These are phyloP conservation scores for Fusarium begoniae DNA, from an alignment of 2,329 filamentous ascomycete genomes.

Conservation along the genomic window DNA sequence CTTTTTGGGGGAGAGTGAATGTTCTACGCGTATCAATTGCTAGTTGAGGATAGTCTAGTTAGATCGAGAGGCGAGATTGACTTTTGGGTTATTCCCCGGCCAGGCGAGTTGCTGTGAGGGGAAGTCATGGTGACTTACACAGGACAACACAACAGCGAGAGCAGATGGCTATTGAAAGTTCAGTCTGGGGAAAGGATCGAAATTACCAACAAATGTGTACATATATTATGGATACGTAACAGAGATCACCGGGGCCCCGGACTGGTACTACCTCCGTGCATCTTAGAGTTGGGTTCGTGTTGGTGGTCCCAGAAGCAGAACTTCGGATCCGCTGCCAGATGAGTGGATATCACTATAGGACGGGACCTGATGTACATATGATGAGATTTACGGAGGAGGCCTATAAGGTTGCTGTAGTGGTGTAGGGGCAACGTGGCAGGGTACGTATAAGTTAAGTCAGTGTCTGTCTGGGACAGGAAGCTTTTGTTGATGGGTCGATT, in stretches of 20 bases:
- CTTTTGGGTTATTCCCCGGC: slow-evolving; percentile 18
- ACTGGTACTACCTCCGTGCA: slow-evolving; percentile 4
- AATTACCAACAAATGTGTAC: not conserved
- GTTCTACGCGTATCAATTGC: not conserved
- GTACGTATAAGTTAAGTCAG: not conserved
- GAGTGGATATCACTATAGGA: not conserved
- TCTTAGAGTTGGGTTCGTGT: slow-evolving; percentile 6
- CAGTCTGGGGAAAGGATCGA: slow-evolving; percentile 20
- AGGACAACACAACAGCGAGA: not conserved
- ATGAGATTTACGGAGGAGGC: not conserved
- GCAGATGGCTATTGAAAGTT: not conserved
- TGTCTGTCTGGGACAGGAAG: not conserved
- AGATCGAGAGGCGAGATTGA: slow-evolving; percentile 6
- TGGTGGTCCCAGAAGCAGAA: slow-evolving; percentile 21
- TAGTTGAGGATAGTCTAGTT: not conserved
- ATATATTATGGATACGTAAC: not conserved
- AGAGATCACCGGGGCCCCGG: slow-evolving; percentile 27
- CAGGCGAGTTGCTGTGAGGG: slow-evolving; percentile 17
- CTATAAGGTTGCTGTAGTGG: not conserved
- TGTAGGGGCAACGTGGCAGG: slow-evolving; percentile 9
- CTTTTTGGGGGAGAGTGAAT: not conserved
- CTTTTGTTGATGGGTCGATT: slow-evolving; percentile 14
- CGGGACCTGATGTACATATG: not conserved
- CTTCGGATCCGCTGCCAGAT: slow-evolving; percentile 35
- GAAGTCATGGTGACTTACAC: not conserved